Evolutionary conservation across 2,329 filamentous ascomycete species (phyloP).

Genomic region (Tympanopsis confertula): DNA sequence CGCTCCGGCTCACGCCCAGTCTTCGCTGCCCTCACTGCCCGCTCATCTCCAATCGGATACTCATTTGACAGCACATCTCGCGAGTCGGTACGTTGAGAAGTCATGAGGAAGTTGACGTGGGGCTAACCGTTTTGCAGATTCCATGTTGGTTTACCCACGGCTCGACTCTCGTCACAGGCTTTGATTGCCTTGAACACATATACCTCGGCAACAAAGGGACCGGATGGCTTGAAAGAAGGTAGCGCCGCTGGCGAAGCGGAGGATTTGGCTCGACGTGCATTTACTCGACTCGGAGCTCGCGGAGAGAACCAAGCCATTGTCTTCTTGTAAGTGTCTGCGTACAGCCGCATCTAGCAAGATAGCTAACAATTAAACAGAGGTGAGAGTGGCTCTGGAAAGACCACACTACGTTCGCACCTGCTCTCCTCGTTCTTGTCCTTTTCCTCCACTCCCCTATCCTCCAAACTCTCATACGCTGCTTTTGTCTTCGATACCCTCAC

Average conservation of each 20-base stretch:
- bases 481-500: constrained; percentile 95
- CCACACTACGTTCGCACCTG: constrained; percentile 81
- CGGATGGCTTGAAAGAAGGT: constrained; percentile 82
- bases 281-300: constrained; percentile 71
- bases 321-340: constrained; percentile 62
- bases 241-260: constrained; percentile 88
- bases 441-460: constrained; percentile 83
- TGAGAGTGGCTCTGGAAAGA: constrained; percentile 93
- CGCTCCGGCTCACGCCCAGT: constrained; percentile 63
- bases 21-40: constrained; percentile 78
- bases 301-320: constrained; percentile 88
- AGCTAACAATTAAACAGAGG: constrained; percentile 44
- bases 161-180: constrained; percentile 79
- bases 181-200: constrained; percentile 92
- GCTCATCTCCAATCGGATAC: constrained; percentile 71
- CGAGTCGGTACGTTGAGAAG: constrained; percentile 50
- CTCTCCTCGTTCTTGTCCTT: constrained; percentile 77
- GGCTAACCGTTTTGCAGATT: constrained; percentile 46
- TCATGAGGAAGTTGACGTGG: too few relatives aligned
- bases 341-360: background rate
- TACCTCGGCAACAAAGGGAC: constrained; percentile 74
- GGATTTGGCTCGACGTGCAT: constrained; percentile 79
- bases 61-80: constrained; percentile 70
- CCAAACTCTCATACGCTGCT: constrained; percentile 82
- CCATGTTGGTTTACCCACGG: constrained; percentile 80